Conservation (phyloP, 2,329 filamentous ascomycete genomes). For the Monosporascus sp. region DNA sequence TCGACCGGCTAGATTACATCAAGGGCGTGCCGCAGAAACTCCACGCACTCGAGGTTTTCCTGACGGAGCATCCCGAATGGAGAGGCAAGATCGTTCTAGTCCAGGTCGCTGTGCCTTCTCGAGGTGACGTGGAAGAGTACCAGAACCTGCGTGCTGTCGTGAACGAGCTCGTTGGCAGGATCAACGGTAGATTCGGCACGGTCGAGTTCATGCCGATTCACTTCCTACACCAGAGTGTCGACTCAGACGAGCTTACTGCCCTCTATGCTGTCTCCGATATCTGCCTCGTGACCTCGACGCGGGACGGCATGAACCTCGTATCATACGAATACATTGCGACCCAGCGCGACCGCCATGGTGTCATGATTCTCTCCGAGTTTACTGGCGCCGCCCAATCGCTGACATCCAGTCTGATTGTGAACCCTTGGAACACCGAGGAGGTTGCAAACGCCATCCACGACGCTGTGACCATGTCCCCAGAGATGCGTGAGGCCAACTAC, state of each 20-base stretch:
- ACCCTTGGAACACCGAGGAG: slow-evolving; percentile 98
- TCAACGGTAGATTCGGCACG: slow-evolving; percentile 95
- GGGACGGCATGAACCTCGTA: slow-evolving; percentile 98
- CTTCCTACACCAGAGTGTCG: slow-evolving; percentile 94
- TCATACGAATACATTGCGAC: slow-evolving; percentile 98
- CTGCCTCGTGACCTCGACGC: slow-evolving; percentile 89
- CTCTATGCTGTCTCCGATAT: slow-evolving; percentile 90
- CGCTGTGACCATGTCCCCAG: slow-evolving; percentile 91
- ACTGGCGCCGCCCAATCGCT: slow-evolving; percentile 91
- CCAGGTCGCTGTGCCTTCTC: slow-evolving; percentile 89
- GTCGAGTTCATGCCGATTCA: slow-evolving; percentile 99
- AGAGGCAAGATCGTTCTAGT: slow-evolving; percentile 95
- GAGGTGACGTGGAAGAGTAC: slow-evolving; percentile 96
- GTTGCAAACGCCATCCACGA: slow-evolving; percentile 89
- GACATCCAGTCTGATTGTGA: slow-evolving; percentile 89
- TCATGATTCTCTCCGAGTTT: slow-evolving; percentile 94
- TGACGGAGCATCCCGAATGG: slow-evolving; percentile 96
- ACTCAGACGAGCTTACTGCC: slow-evolving; percentile 89
- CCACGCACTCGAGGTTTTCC: slow-evolving; percentile 91
- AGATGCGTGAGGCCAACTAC: slow-evolving; percentile 81
- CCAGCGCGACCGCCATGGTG: slow-evolving; percentile 83
- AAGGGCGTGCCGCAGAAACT: slow-evolving; percentile 98
- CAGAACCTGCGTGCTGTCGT: slow-evolving; percentile 93
- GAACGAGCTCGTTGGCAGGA: slow-evolving; percentile 92
- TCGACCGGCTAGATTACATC: slow-evolving; percentile 97